Base-by-base conservation (phyloP, 1,139 yeast genomes). In the Lodderomyces theae region DNA sequence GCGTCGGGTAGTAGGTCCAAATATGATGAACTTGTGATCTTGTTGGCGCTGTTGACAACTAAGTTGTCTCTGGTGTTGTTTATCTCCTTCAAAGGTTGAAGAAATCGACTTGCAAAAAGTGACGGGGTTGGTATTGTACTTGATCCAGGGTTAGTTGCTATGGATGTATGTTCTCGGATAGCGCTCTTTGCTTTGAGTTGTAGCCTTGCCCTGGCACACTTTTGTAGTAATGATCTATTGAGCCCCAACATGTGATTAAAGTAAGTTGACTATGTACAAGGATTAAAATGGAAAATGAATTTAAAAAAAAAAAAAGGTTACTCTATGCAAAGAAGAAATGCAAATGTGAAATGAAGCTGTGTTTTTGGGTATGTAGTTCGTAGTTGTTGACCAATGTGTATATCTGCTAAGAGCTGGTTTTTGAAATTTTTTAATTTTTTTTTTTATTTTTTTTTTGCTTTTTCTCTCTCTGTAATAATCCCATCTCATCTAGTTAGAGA, bases 21-120 rank as follows among this genome's bases (percentile, higher is more conserved):
- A 29, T 35, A 42, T 5, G 44, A 39, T 12, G 25, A 33, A 6
- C 11, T 31, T n/a, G 42, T 39, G 11, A 39, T 39, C 29, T 26
- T 34, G 7, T 19, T 31, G 13, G 21, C 33, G 2, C 17, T 15
- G 10, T 4, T 16, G 9, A 12, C 19, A 3, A 17, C 5, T 5
- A 4, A 7, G 19, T 16, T 32, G 25, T 17, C 28, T 4, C 23
- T 24, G 17, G 8, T 12, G 11, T 18, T 5, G 21, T 21, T 17
- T 6, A 13, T 11, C 11, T 19, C 22, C 13, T 31, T 37, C 13
- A 37, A 37, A n/a, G 40, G 40, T 15, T 32, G 32, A n/a, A 37
- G 40, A 19, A 37, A 30, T 10, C 22, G 21, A 3, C 10, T 17
- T 2, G 34, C 21, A 17, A 35, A 35, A 7, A 34, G 37, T 26